Base-by-base conservation (phyloP, 208 protist genomes). In the Tritrichomonas foetus region DNA sequence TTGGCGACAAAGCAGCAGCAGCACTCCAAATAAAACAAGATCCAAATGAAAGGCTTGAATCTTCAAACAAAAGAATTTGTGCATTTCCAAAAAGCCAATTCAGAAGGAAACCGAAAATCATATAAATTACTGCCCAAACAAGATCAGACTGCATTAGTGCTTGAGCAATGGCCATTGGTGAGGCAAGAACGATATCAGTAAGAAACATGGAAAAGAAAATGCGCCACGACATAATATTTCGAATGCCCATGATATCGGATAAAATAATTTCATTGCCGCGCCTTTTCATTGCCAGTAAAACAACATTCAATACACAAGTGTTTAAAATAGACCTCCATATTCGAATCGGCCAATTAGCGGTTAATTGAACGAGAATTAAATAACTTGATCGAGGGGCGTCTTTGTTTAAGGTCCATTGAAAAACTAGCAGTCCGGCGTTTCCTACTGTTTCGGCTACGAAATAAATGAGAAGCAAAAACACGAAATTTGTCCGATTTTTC, bases 41-140 rank as follows among this genome's bases (percentile, higher is more conserved):
- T 44, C 33, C 27, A 53, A 47, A 36, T 20, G 78, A 50, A 16
- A 89, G 9, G 11, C 33, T 2, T 33, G 44, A n/a, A 16, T 89
- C 78, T 61, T 89, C 78, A 27, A 89, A 33, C 0, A 53, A 3
- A 20, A 89, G 44, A 39, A 89, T 53, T 57, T 53, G 44, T 5
- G 78, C 78, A 27, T 44, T 13, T 61, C 78, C 78, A 50, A 89
- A 89, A 8, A 89, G 47, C 78, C 78, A 89, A 57, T 89, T 89
- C 16, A 89, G 41, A 57, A 89, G 1, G 27, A 89, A 89, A 53
- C 78, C 78, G 27, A 89, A 89, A 16, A 47, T 49, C 11, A 89
- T 30, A 47, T 89, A 89, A 39, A 89, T 89, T 20, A 89, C 1
- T 41, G 78, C 44, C 47, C 44, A 89, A 33, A 89, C 78, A 39